Evolutionary conservation across 495 filamentous ascomycete species (phyloP), one percentile per base, ranked within the genome.

Genomic region (Lophium mytilinum): DNA sequence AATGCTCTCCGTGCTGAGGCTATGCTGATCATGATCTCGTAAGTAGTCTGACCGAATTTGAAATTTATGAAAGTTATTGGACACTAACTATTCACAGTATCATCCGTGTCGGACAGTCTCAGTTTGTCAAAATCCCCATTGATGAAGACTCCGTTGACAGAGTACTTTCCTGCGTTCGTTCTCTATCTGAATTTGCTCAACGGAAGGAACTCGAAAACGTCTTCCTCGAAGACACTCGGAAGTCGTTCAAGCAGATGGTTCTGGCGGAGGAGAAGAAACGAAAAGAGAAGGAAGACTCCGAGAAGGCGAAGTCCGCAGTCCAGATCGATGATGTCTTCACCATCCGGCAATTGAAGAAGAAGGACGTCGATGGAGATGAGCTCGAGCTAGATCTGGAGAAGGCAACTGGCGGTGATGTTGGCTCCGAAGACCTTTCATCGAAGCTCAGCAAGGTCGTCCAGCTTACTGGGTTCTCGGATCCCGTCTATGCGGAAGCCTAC

Each of bases 211-310:
- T 97, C 9, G 92, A 96, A 69, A 82, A 81, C 3, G 90, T 93
- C 14, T 97, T 96, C 77, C 78, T 99, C 18, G 87, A 99, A 65
- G 94, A 99, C 68, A 97, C 92, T 0, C 82, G 90, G 61, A 92
- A 93, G 69, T 94, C 94, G 0, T 99, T 97, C 83, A 82, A 89
- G 39, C 89, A 88, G n/a, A 96, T 97, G 89, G 91, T 99, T 1
- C 89, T 95, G 64, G 87, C 91, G 5, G 94, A 97, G 67, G 94
- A 99, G 74, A 93, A 91, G 83, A 99, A 96, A 75, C 81, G 94
- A 45, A 87, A 83, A 24, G 93, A 85, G 0, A 91, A 96, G 72
- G 92, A 88, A 63, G 92, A 90, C 12, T 80, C 81, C 11, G 89
- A 95, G 73, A 94, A 88, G 75, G 89, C 91, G 10, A 96, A 96